Base-by-base conservation (phyloP, 169 alveolate genomes). In the Cryptosporidium sp. region DNA sequence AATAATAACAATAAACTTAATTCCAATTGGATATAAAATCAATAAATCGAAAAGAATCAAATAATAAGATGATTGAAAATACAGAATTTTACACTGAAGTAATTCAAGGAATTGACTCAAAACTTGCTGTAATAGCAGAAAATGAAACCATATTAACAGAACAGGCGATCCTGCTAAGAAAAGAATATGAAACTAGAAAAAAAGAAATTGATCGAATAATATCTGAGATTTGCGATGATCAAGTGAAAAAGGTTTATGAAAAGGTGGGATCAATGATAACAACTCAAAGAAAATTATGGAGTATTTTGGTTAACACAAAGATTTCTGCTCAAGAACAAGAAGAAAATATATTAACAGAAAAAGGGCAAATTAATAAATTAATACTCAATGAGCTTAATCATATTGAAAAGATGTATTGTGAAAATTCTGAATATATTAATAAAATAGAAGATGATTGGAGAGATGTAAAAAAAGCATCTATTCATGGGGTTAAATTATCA, bases 381-480 rank as follows among this genome's bases (percentile, higher is more conserved):
- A 43, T 62, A 6, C 35, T 59, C 18, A 23, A 62, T 7, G 89
- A 80, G 26, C 67, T 80, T 37, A 35, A 80, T 4, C 18, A 37
- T 21, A 43, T 80, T 45, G 89, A 80, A 18, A 80, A 21, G 8
- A 65, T 37, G 37, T 80, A 62, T 39, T 23, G 52, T 4, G 75
- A 62, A n/a, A 80, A 80, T 48, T 21, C 45, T 31, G 75, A 80
- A 29, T 80, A 80, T 65, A 59, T 80, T 8, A 50, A 80, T 23
- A 80, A 65, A 29, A 80, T 80, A 61, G 89, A 80, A 39, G 75
- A 80, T 4, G 89, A 80, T 31, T 80, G 89, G 89, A 52, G 31
- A 16, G 70, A 48, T 33, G 48, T 80, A 45, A 80, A 41, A n/a
- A 41, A 80, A 16, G 75, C 59, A 18, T 80, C 89, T 9, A 52